phyloP scores from a whole-genome alignment of 2,329 filamentous ascomycete species.

The Trichoderma gracile region DNA sequence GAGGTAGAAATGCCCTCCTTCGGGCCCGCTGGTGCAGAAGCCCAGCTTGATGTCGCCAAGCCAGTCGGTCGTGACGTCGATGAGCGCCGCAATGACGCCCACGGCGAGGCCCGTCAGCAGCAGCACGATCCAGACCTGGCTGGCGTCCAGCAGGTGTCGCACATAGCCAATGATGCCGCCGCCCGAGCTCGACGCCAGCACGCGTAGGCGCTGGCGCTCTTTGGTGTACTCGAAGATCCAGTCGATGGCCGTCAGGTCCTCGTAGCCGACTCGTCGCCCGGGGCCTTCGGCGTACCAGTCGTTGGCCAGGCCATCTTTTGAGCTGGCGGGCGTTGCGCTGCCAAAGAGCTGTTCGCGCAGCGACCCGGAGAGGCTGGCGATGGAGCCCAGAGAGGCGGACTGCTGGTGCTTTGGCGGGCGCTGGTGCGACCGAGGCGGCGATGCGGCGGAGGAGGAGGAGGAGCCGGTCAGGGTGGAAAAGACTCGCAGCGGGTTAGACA shows the following conservation, averaged over 20 bases:
- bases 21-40: constrained; percentile 72
- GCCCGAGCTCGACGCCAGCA: constrained; percentile 66
- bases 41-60: constrained; percentile 88
- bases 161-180: constrained; percentile 72
- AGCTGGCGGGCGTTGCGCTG: constrained; percentile 31
- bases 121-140: constrained; percentile 89
- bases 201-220: constrained; percentile 83
- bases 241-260: constrained; percentile 95
- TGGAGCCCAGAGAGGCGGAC: constrained; percentile 10
- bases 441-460: not conserved
- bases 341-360: constrained; percentile 5
- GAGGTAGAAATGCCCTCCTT: constrained; percentile 86
- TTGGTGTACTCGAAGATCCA: constrained; percentile 99
- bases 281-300: constrained; percentile 94
- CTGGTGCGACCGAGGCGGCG: constrained; percentile 7
- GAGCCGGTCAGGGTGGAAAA: constrained; percentile 50
- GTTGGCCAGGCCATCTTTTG: constrained; percentile 51
- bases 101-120: constrained; percentile 82
- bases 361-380: constrained; percentile 9
- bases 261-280: constrained; percentile 87
- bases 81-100: constrained; percentile 80
- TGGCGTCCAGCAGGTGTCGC: constrained; percentile 74
- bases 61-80: constrained; percentile 92
- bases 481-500: constrained; percentile 50
- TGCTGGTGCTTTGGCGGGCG: constrained; percentile 8